A percentile compares a stretch with the other conserved stretches of the same genome.
Evolutionary conservation across 148 eudicot species (phyloP).

Genomic region (Bassia scoparia): DNA sequence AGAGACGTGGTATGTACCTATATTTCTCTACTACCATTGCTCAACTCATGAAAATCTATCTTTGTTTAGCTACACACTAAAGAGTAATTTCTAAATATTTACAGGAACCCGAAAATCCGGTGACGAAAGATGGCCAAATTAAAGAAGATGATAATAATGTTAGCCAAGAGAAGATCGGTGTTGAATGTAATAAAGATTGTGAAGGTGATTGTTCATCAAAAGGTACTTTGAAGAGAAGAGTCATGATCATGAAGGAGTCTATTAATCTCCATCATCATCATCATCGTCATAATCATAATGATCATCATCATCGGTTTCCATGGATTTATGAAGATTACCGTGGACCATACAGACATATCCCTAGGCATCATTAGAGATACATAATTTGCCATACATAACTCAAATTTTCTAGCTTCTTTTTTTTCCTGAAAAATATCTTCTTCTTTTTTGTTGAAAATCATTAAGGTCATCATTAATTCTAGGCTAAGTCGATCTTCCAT

Average conservation of each 20-base stretch:
- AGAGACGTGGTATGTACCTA: background rate
- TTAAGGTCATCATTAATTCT: background rate
- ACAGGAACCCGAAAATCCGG: no score
- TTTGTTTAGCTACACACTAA: no score
- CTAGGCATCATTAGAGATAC: constrained; percentile 49
- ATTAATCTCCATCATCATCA: constrained; percentile 15
- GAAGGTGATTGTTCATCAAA: constrained; percentile 27
- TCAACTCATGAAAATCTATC: no score
- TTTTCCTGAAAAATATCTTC: background rate
- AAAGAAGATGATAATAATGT: constrained; percentile 1
- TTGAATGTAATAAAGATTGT: constrained; percentile 23
- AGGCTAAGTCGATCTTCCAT: background rate
- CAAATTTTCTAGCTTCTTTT: background rate
- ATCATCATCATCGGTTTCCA: constrained; percentile 52
- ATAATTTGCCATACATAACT: background rate
- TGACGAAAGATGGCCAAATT: background rate
- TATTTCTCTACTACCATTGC: no score
- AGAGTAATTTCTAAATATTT: background rate
- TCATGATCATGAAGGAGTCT: constrained; percentile 25
- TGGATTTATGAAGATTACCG: constrained; percentile 65
- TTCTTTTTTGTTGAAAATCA: background rate
- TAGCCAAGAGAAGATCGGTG: background rate
- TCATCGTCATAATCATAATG: constrained; percentile 9
- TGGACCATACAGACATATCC: constrained; percentile 55
- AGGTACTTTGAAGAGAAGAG: constrained; percentile 43